These are phyloP conservation scores for Leptodermis oblonga DNA, from an alignment of 257 asterid species.

Conservation along the genomic window DNA sequence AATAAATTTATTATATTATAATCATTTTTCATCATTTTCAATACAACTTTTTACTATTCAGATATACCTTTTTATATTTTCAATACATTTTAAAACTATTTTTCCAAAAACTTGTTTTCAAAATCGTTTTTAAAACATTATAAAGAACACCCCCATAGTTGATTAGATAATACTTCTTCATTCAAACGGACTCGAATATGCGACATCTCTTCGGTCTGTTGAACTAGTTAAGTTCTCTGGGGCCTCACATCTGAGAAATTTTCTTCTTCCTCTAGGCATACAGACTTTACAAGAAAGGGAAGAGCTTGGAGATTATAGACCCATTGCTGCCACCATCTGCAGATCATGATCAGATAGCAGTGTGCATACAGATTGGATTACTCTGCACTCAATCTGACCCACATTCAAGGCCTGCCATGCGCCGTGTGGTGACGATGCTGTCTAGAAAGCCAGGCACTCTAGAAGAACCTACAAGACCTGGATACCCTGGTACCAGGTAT, in stretches of 20 bases:
- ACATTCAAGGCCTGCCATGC: conserved; percentile 69
- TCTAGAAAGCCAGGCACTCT: conserved; percentile 63
- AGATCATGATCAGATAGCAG: conserved; percentile 42
- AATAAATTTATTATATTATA: no score
- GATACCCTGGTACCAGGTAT: conserved; percentile 57
- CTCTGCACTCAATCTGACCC: conserved; percentile 82
- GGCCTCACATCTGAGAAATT: neutral
- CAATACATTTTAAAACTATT: no score
- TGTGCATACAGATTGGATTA: conserved; percentile 59
- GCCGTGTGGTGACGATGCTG: conserved; percentile 60
- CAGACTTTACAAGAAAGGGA: conserved; percentile 72
- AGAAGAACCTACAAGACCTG: conserved; percentile 79
- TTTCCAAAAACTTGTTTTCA: no score
- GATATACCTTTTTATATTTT: no score
- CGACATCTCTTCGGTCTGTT: neutral
- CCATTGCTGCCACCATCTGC: conserved; percentile 55
- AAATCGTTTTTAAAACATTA: no score
- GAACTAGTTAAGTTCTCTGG: neutral
- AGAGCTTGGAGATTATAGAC: conserved; percentile 58
- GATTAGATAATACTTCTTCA: neutral
- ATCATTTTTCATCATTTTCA: no score
- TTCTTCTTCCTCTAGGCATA: conserved; percentile 49
- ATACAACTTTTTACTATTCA: no score
- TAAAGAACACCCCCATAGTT: no score
- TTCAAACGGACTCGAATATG: neutral